Base-by-base conservation (phyloP, 1,284 basidiomycete genomes). In the Singerocomus inundabilis region DNA sequence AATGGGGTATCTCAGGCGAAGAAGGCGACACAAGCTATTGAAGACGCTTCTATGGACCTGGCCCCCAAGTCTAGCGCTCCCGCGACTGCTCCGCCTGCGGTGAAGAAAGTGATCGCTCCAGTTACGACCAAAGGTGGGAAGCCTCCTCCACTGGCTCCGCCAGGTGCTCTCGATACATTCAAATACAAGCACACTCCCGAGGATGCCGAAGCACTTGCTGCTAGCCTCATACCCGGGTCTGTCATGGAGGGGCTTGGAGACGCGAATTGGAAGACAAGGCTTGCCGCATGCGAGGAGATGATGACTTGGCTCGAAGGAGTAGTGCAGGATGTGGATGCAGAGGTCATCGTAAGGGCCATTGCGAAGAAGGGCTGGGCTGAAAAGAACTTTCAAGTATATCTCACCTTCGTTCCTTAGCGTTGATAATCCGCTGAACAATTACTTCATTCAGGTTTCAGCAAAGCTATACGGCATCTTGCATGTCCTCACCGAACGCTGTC, bases 281-380 rank as follows among this genome's bases (percentile, higher is more conserved):
- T 99, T 41, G 88, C 88, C 44, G 93, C 90, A 5, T 78, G 94
- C 29, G 91, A 95, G 48, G 91, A 91, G 62, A 83, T 99, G 82
- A 78, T 81, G 6, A 72, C 75, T 6, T 99, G 96, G 96, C 72
- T 93, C 6, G 86, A 90, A 53, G 76, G 77, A 6, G 77, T 81
- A 13, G 79, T 82, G 12, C 79, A 81, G 31, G 76, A 79, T 1
- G 72, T 93, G 1, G 96, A 99, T 59, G 84, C 88, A 24, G 97
- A 99, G 68, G 80, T 99, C 10, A 68, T 99, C 41, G 82, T 98
- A 15, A 81, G 96, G n/a, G 88, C 91, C 58, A 71, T 99, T 46
- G 85, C 83, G 24, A 98, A 97, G 77, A 94, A 91, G 62, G 94
- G 96, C 1, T 98, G 93, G 94, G 82, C 80, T 35, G 97, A 99